Percentiles rank a stretch among this genome's conserved stretches.
These are phyloP conservation scores for Citeromyces nyonsensis DNA, from an alignment of 805 yeast species.

Conservation along the genomic window DNA sequence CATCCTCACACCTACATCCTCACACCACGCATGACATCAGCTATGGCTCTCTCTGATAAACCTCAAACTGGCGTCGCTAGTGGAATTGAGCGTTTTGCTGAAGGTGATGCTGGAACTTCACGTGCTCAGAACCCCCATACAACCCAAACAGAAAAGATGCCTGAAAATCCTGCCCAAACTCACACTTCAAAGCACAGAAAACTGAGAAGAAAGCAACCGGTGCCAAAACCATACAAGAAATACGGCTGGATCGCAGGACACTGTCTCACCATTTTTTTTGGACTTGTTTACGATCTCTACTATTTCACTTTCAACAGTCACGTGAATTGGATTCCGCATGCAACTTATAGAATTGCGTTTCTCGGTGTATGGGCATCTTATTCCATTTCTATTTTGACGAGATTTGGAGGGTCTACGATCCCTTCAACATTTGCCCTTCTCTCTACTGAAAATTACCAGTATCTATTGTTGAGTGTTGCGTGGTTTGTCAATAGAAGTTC, in stretches of 20 bases:
- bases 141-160: neutral
- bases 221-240: slow-evolving; percentile 23
- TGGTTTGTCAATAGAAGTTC: slow-evolving; percentile 59
- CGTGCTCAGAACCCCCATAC: too few relatives aligned
- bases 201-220: slow-evolving; percentile 16
- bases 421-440: slow-evolving; percentile 53
- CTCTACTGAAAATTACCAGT: slow-evolving; percentile 68
- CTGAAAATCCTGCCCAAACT: neutral
- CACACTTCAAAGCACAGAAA: slow-evolving; percentile 13
- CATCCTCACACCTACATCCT: too few relatives aligned
- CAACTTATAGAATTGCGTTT: slow-evolving; percentile 38
- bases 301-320: slow-evolving; percentile 18
- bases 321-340: slow-evolving; percentile 26
- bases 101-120: too few relatives aligned
- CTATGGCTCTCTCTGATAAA: too few relatives aligned
- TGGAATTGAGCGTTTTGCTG: too few relatives aligned
- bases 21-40: too few relatives aligned
- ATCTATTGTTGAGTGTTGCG: slow-evolving; percentile 30
- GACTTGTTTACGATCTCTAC: slow-evolving; percentile 17
- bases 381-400: slow-evolving; percentile 35
- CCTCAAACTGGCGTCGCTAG: too few relatives aligned
- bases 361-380: slow-evolving; percentile 40
- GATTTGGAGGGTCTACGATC: slow-evolving; percentile 35
- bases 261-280: slow-evolving; percentile 23
- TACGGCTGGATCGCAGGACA: slow-evolving; percentile 47